Base-by-base conservation (phyloP, 116 monocot genomes). In the Trichopus zeylanicus region DNA sequence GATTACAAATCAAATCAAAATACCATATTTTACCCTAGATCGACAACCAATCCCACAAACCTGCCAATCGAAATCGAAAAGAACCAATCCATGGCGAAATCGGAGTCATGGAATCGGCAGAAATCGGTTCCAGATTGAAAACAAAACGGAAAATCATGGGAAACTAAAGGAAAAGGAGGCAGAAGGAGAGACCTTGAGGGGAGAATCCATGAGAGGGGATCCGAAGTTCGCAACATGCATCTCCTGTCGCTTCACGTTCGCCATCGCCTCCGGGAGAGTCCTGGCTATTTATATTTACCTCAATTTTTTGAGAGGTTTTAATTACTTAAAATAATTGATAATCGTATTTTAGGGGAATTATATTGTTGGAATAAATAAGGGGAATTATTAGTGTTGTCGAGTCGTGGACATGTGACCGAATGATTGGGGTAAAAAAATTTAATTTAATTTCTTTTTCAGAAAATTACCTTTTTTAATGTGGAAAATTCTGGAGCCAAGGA, bases 141-240 rank as follows among this genome's bases (percentile, higher is more conserved):
- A n/a, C n/a, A n/a, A n/a, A n/a, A n/a, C n/a, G n/a, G n/a, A n/a
- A n/a, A n/a, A n/a, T n/a, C n/a, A n/a, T n/a, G n/a, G n/a, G n/a
- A n/a, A n/a, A n/a, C n/a, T n/a, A n/a, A n/a, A n/a, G n/a, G n/a
- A n/a, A n/a, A n/a, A n/a, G n/a, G 3, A 0, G 6, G 49, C 19
- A 22, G 22, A 9, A 49, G 21, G 22, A 24, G 8, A 21, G 1
- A 22, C 49, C 49, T 49, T 49, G 19, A 49, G 49, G 9, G 6
- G 49, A 49, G 49, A 24, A 49, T 49, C 49, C 49, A 49, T 49
- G 49, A 20, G n/a, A 42, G 42, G 42, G 42, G 42, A 42, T 42
- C 42, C 42, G n/a, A n/a, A 42, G 42, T n/a, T 42, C 21, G 9
- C 1, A 20, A 9, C 19, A 49, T 24, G 49, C 21, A 19, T 49